Evolutionary conservation across 495 filamentous ascomycete genomes (phyloP).

Genomic region (Glarea lozoyensis): DNA sequence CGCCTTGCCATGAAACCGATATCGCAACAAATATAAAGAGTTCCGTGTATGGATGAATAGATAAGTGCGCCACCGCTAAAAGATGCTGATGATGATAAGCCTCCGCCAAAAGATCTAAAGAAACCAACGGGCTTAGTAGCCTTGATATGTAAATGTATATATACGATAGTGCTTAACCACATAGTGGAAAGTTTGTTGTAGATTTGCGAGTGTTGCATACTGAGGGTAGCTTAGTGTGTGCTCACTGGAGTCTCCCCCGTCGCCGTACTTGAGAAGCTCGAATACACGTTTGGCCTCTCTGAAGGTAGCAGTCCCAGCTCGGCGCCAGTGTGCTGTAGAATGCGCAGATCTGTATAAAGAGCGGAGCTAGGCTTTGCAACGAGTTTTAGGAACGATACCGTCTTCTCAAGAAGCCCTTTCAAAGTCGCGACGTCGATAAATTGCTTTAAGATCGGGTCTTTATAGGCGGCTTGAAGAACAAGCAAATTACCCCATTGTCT

Average conservation of each 20-base stretch:
- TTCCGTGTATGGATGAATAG: no score
- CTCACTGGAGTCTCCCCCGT: background rate
- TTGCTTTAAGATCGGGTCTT: slow-evolving; percentile 47
- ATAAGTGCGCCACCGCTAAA: no score
- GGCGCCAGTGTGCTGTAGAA: slow-evolving; percentile 46
- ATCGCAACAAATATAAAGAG: no score
- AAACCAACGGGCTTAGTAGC: no score
- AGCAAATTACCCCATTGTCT: slow-evolving; percentile 98
- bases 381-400: slow-evolving; percentile 58
- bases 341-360: slow-evolving; percentile 55
- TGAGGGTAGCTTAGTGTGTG: no score
- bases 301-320: slow-evolving; percentile 14
- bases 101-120: no score
- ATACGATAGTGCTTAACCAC: no score
- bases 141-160: no score
- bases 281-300: slow-evolving; percentile 21
- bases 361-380: slow-evolving; percentile 58
- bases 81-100: no score
- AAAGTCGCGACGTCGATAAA: slow-evolving; percentile 44
- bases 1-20: no score
- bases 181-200: no score
- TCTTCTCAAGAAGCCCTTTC: slow-evolving; percentile 45
- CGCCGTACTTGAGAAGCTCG: slow-evolving; percentile 36
- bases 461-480: slow-evolving; percentile 71
- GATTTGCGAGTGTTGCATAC: no score